These are phyloP conservation scores for Tylopilus sp. DNA, from an alignment of 768 basidiomycete genomes.

Conservation along the genomic window DNA sequence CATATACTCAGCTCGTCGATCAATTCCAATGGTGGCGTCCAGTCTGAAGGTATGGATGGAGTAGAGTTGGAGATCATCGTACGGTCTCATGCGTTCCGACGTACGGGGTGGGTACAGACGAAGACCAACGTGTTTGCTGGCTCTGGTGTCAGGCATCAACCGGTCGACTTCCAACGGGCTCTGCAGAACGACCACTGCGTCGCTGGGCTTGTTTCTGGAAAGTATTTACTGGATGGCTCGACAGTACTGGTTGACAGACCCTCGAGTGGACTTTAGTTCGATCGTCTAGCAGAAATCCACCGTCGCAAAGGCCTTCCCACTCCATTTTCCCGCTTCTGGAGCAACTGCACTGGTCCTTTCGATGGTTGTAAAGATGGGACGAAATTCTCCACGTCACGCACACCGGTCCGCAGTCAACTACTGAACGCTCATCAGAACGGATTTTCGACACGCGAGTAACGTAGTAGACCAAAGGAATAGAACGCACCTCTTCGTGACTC, in stretches of 20 bases:
- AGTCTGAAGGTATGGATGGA: background rate
- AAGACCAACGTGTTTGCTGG: background rate
- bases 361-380: background rate
- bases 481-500: too few species aligned
- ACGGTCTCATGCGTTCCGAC: background rate
- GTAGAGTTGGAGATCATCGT: background rate
- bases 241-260: background rate
- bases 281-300: background rate
- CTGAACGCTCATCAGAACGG: too few species aligned
- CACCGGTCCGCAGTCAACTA: too few species aligned
- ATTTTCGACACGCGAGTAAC: too few species aligned
- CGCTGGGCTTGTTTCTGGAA: background rate
- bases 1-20: background rate
- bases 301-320: background rate
- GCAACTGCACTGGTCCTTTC: background rate
- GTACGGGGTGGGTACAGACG: background rate
- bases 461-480: too few species aligned
- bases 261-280: background rate
- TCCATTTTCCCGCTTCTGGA: background rate
- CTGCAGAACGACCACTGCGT: background rate
- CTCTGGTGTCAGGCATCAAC: background rate
- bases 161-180: background rate
- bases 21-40: background rate
- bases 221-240: background rate
- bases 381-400: too few species aligned